A percentile compares a stretch with the other conserved stretches of the same genome.
Conservation (phyloP, 1,139 yeast species). For the Yamadazyma songkhlaensis region DNA sequence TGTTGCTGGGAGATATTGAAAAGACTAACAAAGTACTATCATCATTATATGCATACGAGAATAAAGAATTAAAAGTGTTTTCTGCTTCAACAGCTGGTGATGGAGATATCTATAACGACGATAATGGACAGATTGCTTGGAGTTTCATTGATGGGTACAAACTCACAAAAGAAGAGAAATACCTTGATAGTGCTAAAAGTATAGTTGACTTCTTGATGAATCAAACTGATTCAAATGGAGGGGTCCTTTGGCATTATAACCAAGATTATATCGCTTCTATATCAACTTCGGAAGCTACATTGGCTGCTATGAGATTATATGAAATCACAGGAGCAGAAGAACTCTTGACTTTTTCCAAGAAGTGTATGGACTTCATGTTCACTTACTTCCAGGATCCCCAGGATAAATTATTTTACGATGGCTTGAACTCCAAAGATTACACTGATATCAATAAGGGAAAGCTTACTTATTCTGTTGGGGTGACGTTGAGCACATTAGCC, state of each 20-base stretch:
- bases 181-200: constrained; percentile 17
- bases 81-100: constrained; percentile 26
- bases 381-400: constrained; percentile 26
- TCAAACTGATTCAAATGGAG: constrained; percentile 25
- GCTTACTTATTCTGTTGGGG: constrained; percentile 34
- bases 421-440: constrained; percentile 18
- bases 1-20: constrained; percentile 10
- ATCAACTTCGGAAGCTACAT: constrained; percentile 33
- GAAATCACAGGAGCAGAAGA: constrained; percentile 17
- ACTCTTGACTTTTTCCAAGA: constrained; percentile 21
- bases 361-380: constrained; percentile 26
- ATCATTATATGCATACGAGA: constrained; percentile 14
- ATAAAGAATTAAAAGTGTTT: constrained; percentile 19
- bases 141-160: constrained; percentile 25
- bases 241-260: constrained; percentile 26
- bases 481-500: constrained; percentile 27
- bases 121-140: constrained; percentile 34
- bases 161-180: constrained; percentile 13
- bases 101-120: constrained; percentile 31
- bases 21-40: constrained; percentile 10
- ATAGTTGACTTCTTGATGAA: constrained; percentile 13
- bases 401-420: constrained; percentile 31
- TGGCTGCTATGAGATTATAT: constrained; percentile 28
- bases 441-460: constrained; percentile 26
- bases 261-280: constrained; percentile 29